Percentiles rank a stretch among this genome's conserved stretches.
These are phyloP conservation scores for Kurtzmaniella quercitrusa DNA, from an alignment of 1,139 yeast genomes.

Conservation along the genomic window DNA sequence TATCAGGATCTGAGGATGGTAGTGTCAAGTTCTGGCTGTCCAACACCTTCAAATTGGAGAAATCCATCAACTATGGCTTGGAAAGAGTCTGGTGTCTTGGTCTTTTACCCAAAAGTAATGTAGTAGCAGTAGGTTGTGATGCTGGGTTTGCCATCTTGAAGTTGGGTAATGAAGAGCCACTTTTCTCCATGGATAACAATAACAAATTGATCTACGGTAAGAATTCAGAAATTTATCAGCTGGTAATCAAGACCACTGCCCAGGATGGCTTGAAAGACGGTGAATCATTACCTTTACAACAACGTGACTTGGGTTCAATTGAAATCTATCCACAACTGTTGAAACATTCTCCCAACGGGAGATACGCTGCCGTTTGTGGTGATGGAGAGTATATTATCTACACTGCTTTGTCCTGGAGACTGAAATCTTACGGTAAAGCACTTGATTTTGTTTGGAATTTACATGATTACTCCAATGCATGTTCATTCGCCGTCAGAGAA, in stretches of 20 bases:
- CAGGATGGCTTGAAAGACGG: slow-evolving; percentile 73
- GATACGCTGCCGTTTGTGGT: slow-evolving; percentile 95
- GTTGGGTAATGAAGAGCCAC: slow-evolving; percentile 92
- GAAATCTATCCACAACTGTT: slow-evolving; percentile 89
- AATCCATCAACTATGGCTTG: slow-evolving; percentile 82
- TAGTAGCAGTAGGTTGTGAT: slow-evolving; percentile 90
- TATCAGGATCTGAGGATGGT: slow-evolving; percentile 83
- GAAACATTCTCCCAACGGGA: slow-evolving; percentile 92
- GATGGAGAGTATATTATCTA: slow-evolving; percentile 97
- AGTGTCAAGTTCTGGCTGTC: slow-evolving; percentile 78
- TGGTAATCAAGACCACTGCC: slow-evolving; percentile 69
- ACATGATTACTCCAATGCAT: slow-evolving; percentile 64
- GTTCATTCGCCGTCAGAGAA: slow-evolving; percentile 81
- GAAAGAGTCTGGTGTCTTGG: slow-evolving; percentile 98
- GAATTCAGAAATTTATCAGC: slow-evolving; percentile 83
- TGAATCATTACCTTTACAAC: slow-evolving; percentile 66
- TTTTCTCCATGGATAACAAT: slow-evolving; percentile 86
- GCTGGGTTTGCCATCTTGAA: slow-evolving; percentile 86
- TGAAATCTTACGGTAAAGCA: slow-evolving; percentile 88
- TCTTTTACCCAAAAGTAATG: slow-evolving; percentile 69
- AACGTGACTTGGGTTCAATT: slow-evolving; percentile 86
- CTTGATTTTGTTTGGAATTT: slow-evolving; percentile 90
- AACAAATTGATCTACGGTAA: slow-evolving; percentile 91
- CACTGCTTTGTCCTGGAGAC: slow-evolving; percentile 97
- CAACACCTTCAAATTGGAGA: slow-evolving; percentile 79